Evolutionary conservation across 495 filamentous ascomycete species (phyloP).

Genomic region (Halenospora varia): DNA sequence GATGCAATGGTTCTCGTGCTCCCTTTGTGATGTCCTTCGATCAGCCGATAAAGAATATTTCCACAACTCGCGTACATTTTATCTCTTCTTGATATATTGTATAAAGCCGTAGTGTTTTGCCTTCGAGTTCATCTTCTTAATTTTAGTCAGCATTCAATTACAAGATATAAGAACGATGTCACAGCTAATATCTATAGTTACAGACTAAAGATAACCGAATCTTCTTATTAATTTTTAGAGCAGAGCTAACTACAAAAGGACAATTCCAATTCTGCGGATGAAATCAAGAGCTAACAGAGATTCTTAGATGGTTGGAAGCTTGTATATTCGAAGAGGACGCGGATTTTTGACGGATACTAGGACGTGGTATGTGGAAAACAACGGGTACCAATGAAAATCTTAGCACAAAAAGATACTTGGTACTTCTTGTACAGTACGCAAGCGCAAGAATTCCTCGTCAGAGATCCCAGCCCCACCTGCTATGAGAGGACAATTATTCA

Average conservation of each 20-base stretch:
- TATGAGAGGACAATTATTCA: too few relatives aligned
- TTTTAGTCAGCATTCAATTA: neutral
- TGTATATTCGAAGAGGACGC: neutral
- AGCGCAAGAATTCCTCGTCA: too few relatives aligned
- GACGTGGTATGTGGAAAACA: too few relatives aligned
- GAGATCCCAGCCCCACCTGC: too few relatives aligned
- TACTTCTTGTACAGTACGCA: too few relatives aligned
- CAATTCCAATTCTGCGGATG: too few relatives aligned
- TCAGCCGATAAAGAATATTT: slow-evolving; percentile 15
- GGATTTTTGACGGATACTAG: slow-evolving; percentile 2
- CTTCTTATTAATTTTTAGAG: slow-evolving; percentile 12
- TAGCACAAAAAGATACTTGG: too few relatives aligned
- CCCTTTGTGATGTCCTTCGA: slow-evolving; percentile 3
- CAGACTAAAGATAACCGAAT: slow-evolving; percentile 18
- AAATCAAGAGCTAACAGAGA: neutral
- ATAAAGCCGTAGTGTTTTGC: slow-evolving; percentile 11
- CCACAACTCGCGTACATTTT: slow-evolving; percentile 8
- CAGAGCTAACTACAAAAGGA: slow-evolving; percentile 6
- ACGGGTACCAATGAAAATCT: too few relatives aligned
- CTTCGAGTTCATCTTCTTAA: slow-evolving; percentile 14
- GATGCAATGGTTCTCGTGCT: slow-evolving; percentile 14
- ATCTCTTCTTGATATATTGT: slow-evolving; percentile 17
- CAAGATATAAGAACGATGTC: slow-evolving; percentile 4
- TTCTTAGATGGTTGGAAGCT: slow-evolving; percentile 21
- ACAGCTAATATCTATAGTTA: slow-evolving; percentile 12